Evolutionary conservation across 805 yeast genomes (phyloP), one percentile per base, ranked within the genome.

Genomic region (Starmerella tilneyi): DNA sequence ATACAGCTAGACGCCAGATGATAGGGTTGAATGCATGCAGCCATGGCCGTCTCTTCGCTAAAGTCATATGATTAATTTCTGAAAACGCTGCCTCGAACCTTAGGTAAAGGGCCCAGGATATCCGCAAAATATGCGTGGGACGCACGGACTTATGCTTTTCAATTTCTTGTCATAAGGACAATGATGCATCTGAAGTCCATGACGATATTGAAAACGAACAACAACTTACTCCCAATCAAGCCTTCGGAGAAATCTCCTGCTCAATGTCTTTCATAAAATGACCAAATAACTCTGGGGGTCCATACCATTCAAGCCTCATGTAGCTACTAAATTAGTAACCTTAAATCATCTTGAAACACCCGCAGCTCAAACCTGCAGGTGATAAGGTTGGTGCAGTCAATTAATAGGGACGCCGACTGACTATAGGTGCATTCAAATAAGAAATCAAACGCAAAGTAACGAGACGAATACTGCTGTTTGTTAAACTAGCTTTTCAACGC

Each of bases 301-400:
- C n/a, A n/a, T n/a, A n/a, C n/a, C n/a, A n/a, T n/a, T n/a, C n/a
- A n/a, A n/a, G n/a, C n/a, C n/a, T n/a, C n/a, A n/a, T n/a, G n/a
- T n/a, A n/a, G n/a, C n/a, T n/a, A n/a, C 15, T n/a, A 19, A 12
- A 16, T 22, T 20, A 20, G 21, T 31, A 31, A 31, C 22, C 9
- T 31, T 4, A 31, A 31, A 31, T 20, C 8, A n/a, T 16, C 19
- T 11, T 16, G 33, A 30, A 30, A 30, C 35, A 32, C 23, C 20
- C 8, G 24, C 6, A 22, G 5, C 28, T 9, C 11, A 15, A 7
- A 13, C 3, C 12, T 23, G 28, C 28, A 22, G 4, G 38, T 22
- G 40, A 23, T 36, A 36, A 36, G 30, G 40, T 36, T 36, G 29
- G 40, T 36, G 40, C 40, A 36, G 21, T 15, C 40, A 36, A 17